Evolutionary conservation across 208 protist species (phyloP).

Genomic region (Entamoeba moshkovskii): DNA sequence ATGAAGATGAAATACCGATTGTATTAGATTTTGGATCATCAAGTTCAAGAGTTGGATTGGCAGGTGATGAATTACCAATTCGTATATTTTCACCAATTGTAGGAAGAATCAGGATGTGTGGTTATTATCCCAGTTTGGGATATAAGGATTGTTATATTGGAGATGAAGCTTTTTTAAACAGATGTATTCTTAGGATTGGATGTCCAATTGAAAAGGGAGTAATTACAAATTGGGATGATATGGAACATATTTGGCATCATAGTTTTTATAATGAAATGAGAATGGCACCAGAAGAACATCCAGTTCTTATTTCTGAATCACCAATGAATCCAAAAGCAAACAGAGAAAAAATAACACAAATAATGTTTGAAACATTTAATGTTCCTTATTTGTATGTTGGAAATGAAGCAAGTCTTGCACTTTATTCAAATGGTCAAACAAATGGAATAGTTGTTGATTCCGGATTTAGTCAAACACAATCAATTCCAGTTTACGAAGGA

Average conservation of each 20-base stretch:
- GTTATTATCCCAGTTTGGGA: background rate
- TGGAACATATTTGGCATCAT: slow-evolving; percentile 71
- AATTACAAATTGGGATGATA: slow-evolving; percentile 25
- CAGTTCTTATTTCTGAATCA: background rate
- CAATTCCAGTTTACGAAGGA: slow-evolving; percentile 62
- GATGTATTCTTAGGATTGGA: slow-evolving; percentile 23
- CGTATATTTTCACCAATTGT: slow-evolving; percentile 48
- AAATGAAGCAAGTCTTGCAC: slow-evolving; percentile 27
- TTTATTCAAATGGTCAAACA: slow-evolving; percentile 27
- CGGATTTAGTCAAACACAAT: slow-evolving; percentile 19
- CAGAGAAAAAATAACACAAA: slow-evolving; percentile 40
- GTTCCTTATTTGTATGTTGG: slow-evolving; percentile 32
- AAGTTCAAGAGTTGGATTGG: background rate
- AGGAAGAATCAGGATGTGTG: slow-evolving; percentile 42
- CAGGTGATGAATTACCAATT: background rate
- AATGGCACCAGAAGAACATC: background rate
- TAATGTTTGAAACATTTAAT: background rate
- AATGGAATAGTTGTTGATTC: slow-evolving; percentile 40
- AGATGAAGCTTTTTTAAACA: slow-evolving; percentile 23
- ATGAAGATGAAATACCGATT: background rate
- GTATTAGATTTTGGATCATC: slow-evolving; percentile 40
- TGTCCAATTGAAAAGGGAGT: slow-evolving; percentile 35
- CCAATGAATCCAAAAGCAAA: background rate
- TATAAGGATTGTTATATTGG: slow-evolving; percentile 22
- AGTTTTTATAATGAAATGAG: slow-evolving; percentile 54